Base-by-base conservation (phyloP, 768 basidiomycete genomes). In the Tulasnella sp. region DNA sequence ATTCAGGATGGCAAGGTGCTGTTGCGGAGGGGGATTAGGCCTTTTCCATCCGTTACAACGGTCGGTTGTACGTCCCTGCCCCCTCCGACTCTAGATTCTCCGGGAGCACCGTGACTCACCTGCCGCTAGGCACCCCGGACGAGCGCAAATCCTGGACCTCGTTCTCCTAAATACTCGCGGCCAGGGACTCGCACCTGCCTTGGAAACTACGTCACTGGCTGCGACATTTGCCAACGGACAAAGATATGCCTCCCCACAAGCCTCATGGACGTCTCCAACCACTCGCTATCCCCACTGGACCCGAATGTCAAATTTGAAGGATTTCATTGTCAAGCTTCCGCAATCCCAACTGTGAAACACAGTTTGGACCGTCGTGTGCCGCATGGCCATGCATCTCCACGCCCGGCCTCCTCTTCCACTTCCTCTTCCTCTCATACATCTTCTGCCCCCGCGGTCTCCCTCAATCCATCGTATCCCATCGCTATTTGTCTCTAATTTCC, bases 361-460 rank as follows among this genome's bases (percentile, higher is more conserved):
- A 5, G 47, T 76, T 11, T 40, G 69, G 36, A 69, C 74, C 1
- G 73, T 76, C 12, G 75, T 74, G 1, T 69, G 74, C 63, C 62
- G 67, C 5, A 44, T 76, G 42, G 74, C 73, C 3, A 76, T 75
- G 62, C 22, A 19, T 32, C 52, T 64, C 16, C 71, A 72, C 41
- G 40, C 41, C 71, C 29, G 85, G 39, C 82, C 83, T 1, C 75
- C 77, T 67, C 19, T 76, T 83, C 76, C 83, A n/a, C 73, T 80
- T 70, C 80, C 66, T 83, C 1, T 84, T 82, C 75, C 79, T 83
- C 14, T 74, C 79, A 29, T 76, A 78, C 32, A 76, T 83, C 39
- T 83, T 79, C 72, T 16, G 39, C 14, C 22, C n/a, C 12, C 71
- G 72, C 40, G 71, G 71, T 12, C 69, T 72, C 26, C 71, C 71